Conservation (phyloP, 164 flowering plant genomes). For the Nymphaea colorata region DNA sequence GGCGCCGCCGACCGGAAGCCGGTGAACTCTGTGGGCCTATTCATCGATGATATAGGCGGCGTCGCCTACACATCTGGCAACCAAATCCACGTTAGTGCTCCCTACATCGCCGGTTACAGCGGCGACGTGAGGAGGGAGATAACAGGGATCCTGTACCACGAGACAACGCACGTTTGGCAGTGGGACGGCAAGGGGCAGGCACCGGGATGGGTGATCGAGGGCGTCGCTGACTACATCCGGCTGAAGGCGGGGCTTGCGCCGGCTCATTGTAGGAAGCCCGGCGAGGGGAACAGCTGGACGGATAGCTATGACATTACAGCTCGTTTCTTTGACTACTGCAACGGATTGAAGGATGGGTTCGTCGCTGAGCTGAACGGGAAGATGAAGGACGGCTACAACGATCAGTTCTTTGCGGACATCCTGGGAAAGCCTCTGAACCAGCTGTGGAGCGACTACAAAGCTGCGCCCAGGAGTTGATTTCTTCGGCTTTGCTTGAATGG, state of each 20-base stretch:
- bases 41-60: slow-evolving; percentile 32
- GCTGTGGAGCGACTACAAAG: slow-evolving; percentile 66
- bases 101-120: slow-evolving; percentile 21
- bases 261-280: slow-evolving; percentile 43
- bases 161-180: slow-evolving; percentile 60
- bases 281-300: slow-evolving; percentile 49
- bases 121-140: slow-evolving; percentile 44
- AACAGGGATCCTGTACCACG: slow-evolving; percentile 47
- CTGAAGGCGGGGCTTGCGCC: slow-evolving; percentile 42
- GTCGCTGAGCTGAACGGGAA: slow-evolving; percentile 50
- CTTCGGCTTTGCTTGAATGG: no score
- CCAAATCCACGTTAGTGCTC: slow-evolving; percentile 35
- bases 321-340: slow-evolving; percentile 48
- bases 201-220: slow-evolving; percentile 30
- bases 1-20: slow-evolving; percentile 24
- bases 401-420: slow-evolving; percentile 33
- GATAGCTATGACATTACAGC: slow-evolving; percentile 61
- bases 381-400: slow-evolving; percentile 42
- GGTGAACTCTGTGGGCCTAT: slow-evolving; percentile 20
- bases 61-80: slow-evolving; percentile 35
- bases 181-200: slow-evolving; percentile 46
- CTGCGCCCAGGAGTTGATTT: slow-evolving; percentile 20
- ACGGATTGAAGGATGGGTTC: slow-evolving; percentile 37
- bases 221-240: slow-evolving; percentile 62
- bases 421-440: slow-evolving; percentile 51